Conservation (phyloP, 2,329 filamentous ascomycete genomes). For the Tolypocladium album region DNA sequence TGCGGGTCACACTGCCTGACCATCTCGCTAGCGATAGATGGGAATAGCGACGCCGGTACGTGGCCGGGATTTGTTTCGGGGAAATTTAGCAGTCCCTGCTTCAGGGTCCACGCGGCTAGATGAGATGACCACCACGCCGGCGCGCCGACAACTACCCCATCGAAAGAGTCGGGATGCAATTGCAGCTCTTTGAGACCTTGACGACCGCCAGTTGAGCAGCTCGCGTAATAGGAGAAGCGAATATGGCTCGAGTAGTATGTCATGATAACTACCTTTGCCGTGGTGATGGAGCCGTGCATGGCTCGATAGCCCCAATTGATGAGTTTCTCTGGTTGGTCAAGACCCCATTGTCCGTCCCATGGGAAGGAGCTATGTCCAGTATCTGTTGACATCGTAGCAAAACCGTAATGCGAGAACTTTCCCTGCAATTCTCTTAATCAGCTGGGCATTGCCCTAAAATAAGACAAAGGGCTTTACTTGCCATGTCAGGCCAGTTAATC, state of each 20-base stretch:
- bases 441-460: background rate
- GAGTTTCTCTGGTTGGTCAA: background rate
- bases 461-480: background rate
- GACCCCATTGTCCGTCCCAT: background rate
- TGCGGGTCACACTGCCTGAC: background rate
- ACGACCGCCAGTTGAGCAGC: background rate
- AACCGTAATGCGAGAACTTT: background rate
- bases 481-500: background rate
- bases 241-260: background rate
- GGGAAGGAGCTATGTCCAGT: background rate
- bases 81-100: background rate
- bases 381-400: background rate
- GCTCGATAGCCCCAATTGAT: background rate
- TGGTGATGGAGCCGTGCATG: background rate
- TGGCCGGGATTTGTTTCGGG: background rate
- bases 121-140: background rate
- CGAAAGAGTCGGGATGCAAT: background rate
- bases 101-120: background rate
- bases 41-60: background rate
- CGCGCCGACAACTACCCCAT: background rate
- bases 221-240: background rate
- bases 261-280: background rate
- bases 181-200: background rate
- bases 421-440: background rate
- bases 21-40: background rate